Evolutionary conservation across 2,329 filamentous ascomycete species (phyloP).

Genomic region (Periconia digitata): DNA sequence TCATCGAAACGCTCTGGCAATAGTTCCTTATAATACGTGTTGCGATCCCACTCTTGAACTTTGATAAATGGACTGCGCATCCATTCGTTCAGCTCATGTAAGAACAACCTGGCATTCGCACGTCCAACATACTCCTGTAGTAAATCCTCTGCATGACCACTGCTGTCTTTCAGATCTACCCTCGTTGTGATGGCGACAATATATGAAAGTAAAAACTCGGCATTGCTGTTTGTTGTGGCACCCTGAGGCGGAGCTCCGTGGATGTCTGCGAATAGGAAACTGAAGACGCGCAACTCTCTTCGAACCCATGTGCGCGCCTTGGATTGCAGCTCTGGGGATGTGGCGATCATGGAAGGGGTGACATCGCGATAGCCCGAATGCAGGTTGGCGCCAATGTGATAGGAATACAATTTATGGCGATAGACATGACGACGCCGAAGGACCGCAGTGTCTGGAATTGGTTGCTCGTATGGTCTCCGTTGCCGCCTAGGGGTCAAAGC

Average conservation of each 20-base stretch:
- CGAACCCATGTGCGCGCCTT: constrained; percentile 80
- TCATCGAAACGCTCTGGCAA: constrained; percentile 8
- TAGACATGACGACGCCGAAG: constrained; percentile 72
- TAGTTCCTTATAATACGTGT: constrained; percentile 67
- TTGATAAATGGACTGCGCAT: constrained; percentile 75
- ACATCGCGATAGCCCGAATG: constrained; percentile 76
- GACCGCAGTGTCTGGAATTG: constrained; percentile 49
- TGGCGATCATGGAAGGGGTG: constrained; percentile 65
- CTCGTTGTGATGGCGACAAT: constrained; percentile 80
- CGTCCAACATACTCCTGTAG: constrained; percentile 76
- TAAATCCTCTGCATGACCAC: constrained; percentile 77
- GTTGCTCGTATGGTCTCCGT: constrained; percentile 25
- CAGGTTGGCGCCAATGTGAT: constrained; percentile 80
- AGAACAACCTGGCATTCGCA: constrained; percentile 70
- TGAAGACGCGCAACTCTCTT: constrained; percentile 81
- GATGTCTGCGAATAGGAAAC: constrained; percentile 60
- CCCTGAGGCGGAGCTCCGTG: constrained; percentile 18
- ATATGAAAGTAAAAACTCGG: constrained; percentile 85
- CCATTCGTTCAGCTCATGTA: constrained; percentile 85
- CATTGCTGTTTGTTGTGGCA: constrained; percentile 59
- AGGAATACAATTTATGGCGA: constrained; percentile 68
- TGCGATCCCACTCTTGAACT: constrained; percentile 76
- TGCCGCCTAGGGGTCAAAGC: constrained; percentile 13
- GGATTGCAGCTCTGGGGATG: constrained; percentile 68
- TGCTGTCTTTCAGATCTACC: constrained; percentile 76